These are phyloP conservation scores for Solanum lignicaule DNA, from an alignment of 257 asterid species.

Conservation along the genomic window DNA sequence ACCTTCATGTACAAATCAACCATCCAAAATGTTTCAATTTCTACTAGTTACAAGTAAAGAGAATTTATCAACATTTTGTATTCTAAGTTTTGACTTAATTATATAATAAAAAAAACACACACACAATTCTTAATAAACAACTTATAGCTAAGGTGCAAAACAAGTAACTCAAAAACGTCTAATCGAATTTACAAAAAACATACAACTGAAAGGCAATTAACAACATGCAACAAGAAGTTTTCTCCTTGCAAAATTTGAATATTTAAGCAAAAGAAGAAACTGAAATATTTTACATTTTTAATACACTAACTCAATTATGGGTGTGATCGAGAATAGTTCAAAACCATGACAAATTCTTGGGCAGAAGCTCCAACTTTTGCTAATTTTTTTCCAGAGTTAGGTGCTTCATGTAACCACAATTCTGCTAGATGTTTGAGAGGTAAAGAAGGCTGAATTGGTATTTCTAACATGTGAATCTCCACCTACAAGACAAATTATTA, in stretches of 20 bases:
- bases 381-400: background rate
- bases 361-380: conserved; percentile 8
- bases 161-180: background rate
- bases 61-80: background rate
- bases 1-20: background rate
- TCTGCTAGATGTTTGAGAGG: background rate
- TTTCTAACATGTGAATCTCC: conserved; percentile 3
- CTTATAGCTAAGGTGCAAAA: background rate
- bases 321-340: conserved; percentile 1
- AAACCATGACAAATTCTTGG: conserved; percentile 11
- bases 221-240: background rate
- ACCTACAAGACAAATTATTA: background rate
- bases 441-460: background rate
- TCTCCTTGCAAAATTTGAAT: background rate
- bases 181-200: background rate
- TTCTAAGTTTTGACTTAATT: too few relatives aligned
- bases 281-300: background rate
- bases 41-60: background rate
- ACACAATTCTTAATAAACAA: background rate
- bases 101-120: too few relatives aligned
- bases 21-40: background rate
- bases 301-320: background rate
- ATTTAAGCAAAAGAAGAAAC: background rate
- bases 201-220: background rate
- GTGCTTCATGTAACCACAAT: conserved; percentile 1